Evolutionary conservation across 352 stramenopile genomes (phyloP).

Genomic region (Pelagophyceae sp.): DNA sequence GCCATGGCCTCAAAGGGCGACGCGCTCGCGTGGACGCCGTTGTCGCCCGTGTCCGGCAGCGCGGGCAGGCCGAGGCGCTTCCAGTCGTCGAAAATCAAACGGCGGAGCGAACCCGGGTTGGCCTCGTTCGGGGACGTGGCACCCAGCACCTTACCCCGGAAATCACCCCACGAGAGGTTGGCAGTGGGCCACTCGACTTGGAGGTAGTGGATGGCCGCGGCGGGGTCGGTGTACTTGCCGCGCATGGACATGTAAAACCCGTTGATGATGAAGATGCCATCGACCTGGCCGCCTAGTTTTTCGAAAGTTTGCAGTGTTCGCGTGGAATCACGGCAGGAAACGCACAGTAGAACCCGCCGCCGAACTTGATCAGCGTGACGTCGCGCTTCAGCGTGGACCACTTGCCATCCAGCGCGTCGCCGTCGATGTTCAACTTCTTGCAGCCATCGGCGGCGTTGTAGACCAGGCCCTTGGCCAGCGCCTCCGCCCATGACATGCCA

Average conservation of each 20-base stretch:
- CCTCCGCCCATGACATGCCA: slow-evolving; percentile 44
- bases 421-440: slow-evolving; percentile 41
- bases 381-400: slow-evolving; percentile 42
- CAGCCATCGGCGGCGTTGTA: slow-evolving; percentile 49
- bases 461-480: slow-evolving; percentile 39
- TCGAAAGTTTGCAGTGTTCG: too few relatives aligned
- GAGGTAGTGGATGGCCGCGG: slow-evolving; percentile 48
- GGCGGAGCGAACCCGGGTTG: slow-evolving; percentile 37
- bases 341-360: slow-evolving; percentile 49
- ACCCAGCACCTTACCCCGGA: slow-evolving; percentile 52
- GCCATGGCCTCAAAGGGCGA: slow-evolving; percentile 50
- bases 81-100: slow-evolving; percentile 42
- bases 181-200: slow-evolving; percentile 57
- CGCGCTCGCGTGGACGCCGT: slow-evolving; percentile 48
- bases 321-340: too few relatives aligned
- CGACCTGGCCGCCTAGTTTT: slow-evolving; percentile 44
- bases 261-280: slow-evolving; percentile 53
- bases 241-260: slow-evolving; percentile 56
- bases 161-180: slow-evolving; percentile 53
- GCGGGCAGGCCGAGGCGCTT: slow-evolving; percentile 37
- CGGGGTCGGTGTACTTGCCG: slow-evolving; percentile 42
- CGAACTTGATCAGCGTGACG: slow-evolving; percentile 49
- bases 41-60: slow-evolving; percentile 49
- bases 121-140: slow-evolving; percentile 38
- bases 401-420: slow-evolving; percentile 39